These are phyloP conservation scores for Chrysochromulina tobinii DNA, from an alignment of 78 protist species.

Conservation along the genomic window DNA sequence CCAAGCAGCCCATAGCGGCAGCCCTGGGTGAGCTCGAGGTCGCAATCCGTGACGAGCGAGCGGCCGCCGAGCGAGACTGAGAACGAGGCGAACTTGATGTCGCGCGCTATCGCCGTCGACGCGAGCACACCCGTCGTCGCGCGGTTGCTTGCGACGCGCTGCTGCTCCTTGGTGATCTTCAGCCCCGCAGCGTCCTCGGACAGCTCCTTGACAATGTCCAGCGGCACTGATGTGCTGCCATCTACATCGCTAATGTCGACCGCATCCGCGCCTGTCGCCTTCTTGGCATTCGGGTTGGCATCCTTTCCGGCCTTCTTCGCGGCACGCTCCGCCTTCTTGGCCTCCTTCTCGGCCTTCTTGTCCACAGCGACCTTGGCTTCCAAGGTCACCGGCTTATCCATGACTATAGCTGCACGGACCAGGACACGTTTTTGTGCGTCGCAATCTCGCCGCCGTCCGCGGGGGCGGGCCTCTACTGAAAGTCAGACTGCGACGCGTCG, in stretches of 20 bases:
- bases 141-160: neutral
- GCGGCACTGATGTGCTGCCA: neutral
- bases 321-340: neutral
- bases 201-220: neutral
- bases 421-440: too few relatives aligned
- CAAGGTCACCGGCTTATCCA: too few relatives aligned
- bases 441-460: too few relatives aligned
- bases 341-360: neutral
- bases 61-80: neutral
- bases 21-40: neutral
- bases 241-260: neutral
- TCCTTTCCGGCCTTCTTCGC: neutral
- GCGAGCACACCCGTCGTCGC: neutral
- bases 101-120: neutral
- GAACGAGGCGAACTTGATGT: neutral
- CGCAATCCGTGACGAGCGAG: neutral
- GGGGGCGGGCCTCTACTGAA: too few relatives aligned
- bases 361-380: neutral
- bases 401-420: too few relatives aligned
- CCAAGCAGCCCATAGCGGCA: neutral
- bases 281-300: neutral
- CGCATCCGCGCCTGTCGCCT: neutral
- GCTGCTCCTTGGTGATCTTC: neutral
- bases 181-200: neutral
- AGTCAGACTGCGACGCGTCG: too few relatives aligned